These are phyloP conservation scores for Strombidium stylifer DNA, from an alignment of 73 alveolate species.

Conservation along the genomic window DNA sequence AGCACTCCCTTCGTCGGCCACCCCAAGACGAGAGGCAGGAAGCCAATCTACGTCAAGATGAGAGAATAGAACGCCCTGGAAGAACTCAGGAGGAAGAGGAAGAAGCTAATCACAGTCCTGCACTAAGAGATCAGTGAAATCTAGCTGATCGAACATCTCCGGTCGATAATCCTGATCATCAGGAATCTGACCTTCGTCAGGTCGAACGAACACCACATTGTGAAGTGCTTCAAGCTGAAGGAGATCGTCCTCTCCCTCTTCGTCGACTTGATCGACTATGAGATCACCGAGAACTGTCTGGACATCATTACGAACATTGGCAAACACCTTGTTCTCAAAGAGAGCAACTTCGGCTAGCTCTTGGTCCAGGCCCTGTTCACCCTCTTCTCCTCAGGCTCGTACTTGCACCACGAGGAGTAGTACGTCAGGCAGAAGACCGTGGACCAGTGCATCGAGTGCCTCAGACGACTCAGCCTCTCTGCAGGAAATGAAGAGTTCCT, in stretches of 20 bases:
- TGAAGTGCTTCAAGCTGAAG: conserved; percentile 77
- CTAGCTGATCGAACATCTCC: conserved; percentile 78
- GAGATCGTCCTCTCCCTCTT: conserved; percentile 80
- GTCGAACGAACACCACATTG: conserved; percentile 83
- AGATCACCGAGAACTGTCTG: conserved; percentile 76
- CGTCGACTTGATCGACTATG: conserved; percentile 76
- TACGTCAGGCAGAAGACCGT: conserved; percentile 55
- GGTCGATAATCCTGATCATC: conserved; percentile 69
- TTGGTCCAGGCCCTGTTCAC: conserved; percentile 74
- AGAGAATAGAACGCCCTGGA: conserved; percentile 67
- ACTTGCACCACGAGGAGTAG: too few relatives aligned
- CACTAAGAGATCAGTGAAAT: conserved; percentile 86
- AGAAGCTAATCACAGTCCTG: conserved; percentile 62
- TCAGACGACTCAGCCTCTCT: conserved; percentile 82
- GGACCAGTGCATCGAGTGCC: conserved; percentile 87
- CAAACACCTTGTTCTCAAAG: conserved; percentile 80
- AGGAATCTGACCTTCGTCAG: conserved; percentile 85
- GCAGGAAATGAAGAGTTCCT: conserved; percentile 87
- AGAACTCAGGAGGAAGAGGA: conserved; percentile 74
- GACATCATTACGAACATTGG: conserved; percentile 89
- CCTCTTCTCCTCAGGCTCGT: conserved; percentile 58
- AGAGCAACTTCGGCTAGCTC: conserved; percentile 65
- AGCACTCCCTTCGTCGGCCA: conserved; percentile 44
- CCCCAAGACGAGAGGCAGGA: conserved; percentile 71
- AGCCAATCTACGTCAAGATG: conserved; percentile 69